Evolutionary conservation across 2,329 filamentous ascomycete genomes (phyloP).

Genomic region (Phoma herbarum): DNA sequence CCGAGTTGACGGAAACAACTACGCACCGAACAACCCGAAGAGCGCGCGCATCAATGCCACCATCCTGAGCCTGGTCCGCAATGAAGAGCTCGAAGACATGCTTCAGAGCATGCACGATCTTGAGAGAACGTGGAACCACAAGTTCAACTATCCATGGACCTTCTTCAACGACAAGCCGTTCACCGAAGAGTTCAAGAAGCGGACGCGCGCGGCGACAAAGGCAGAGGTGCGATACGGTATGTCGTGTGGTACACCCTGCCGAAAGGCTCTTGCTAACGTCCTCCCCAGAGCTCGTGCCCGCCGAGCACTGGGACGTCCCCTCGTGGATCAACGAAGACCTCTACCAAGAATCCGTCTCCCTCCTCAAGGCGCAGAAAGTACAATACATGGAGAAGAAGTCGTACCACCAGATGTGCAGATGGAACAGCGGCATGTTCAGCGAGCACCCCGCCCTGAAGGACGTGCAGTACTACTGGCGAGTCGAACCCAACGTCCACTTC

Average conservation of each 20-base stretch:
- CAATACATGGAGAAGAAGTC: conserved; percentile 90
- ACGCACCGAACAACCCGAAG: conserved; percentile 76
- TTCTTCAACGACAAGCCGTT: conserved; percentile 99
- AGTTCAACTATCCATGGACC: conserved; percentile 99
- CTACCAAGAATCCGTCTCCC: conserved; percentile 82
- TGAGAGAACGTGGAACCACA: conserved; percentile 94
- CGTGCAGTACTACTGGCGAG: conserved; percentile 95
- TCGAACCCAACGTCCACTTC: conserved; percentile 98
- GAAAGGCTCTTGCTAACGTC: conserved; percentile 12
- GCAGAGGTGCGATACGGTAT: conserved; percentile 86
- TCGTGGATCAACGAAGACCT: conserved; percentile 91
- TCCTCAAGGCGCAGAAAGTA: conserved; percentile 83
- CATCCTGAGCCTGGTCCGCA: conserved; percentile 88
- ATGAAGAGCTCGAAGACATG: conserved; percentile 85
- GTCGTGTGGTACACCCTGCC: background rate
- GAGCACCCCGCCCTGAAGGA: conserved; percentile 87
- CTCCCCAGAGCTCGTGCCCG: conserved; percentile 79
- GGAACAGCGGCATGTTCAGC: conserved; percentile 99
- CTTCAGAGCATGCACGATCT: conserved; percentile 89
- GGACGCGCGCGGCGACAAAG: conserved; percentile 82
- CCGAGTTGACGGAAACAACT: conserved; percentile 74
- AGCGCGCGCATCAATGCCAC: conserved; percentile 92
- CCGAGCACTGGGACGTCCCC: conserved; percentile 92
- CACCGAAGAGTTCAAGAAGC: conserved; percentile 87
- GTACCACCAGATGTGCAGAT: conserved; percentile 99